phyloP scores from a whole-genome alignment of 148 eudicot genomes.

The Suaeda aralocaspica region DNA sequence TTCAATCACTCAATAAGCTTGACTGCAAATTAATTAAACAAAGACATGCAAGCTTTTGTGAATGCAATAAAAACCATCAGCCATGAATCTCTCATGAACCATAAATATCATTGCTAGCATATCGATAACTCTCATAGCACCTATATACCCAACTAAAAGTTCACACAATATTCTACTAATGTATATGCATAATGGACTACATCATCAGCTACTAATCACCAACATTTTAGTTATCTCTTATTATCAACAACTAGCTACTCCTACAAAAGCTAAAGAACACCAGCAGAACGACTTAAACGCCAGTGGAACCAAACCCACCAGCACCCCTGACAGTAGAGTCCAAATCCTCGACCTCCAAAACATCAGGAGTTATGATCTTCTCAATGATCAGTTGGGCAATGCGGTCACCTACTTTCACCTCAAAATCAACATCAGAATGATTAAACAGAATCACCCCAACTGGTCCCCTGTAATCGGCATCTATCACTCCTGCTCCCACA shows the following conservation, averaged over 20 bases:
- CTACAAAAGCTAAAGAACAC: not conserved
- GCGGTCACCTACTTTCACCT: constrained; percentile 73
- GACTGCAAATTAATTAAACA: too few relatives aligned
- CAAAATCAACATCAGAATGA: constrained; percentile 62
- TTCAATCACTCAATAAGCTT: too few relatives aligned
- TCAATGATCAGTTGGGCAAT: constrained; percentile 81
- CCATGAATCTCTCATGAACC: too few relatives aligned
- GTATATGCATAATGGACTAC: not conserved
- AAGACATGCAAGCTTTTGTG: too few relatives aligned
- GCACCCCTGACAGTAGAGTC: constrained; percentile 70
- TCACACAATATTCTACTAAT: not conserved
- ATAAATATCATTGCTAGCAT: not conserved
- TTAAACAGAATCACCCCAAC: constrained; percentile 81
- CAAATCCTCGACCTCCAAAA: constrained; percentile 68
- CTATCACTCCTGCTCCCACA: constrained; percentile 88
- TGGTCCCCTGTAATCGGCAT: constrained; percentile 79
- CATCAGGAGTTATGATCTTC: constrained; percentile 73
- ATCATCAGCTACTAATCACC: not conserved
- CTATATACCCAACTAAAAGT: not conserved
- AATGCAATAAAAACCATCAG: too few relatives aligned
- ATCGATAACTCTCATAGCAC: not conserved
- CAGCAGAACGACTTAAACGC: constrained; percentile 24
- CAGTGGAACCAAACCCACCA: constrained; percentile 85
- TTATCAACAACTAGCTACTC: not conserved
- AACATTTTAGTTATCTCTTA: not conserved